Conservation (phyloP, 768 basidiomycete genomes). For the Pisolithus marmoratus region DNA sequence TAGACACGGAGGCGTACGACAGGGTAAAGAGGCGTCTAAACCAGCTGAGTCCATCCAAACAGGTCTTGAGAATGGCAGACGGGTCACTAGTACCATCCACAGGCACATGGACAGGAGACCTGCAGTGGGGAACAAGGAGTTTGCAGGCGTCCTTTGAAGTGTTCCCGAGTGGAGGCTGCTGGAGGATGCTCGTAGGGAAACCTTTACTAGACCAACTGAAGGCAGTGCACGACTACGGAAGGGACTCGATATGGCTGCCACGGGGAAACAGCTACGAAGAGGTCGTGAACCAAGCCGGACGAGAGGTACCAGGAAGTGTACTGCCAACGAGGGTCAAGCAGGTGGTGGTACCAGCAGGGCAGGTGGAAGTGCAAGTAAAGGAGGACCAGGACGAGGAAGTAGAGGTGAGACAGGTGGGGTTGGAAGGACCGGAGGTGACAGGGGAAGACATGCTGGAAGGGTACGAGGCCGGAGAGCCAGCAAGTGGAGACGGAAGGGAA, state of each 20-base stretch:
- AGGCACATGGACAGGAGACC: neutral
- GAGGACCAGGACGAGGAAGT: no score
- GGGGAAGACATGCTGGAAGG: no score
- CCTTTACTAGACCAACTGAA: conserved; percentile 11
- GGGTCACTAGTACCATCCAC: neutral
- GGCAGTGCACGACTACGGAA: conserved; percentile 11
- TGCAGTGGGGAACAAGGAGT: no score
- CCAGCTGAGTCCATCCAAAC: neutral
- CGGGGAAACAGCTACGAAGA: neutral
- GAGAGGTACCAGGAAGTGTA: no score
- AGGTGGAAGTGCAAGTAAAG: no score
- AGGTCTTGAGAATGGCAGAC: neutral
- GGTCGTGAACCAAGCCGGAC: neutral
- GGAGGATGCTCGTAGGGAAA: conserved; percentile 14
- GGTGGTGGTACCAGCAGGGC: no score
- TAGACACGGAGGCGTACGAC: conserved; percentile 4
- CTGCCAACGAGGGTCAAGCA: no score
- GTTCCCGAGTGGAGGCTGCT: conserved; percentile 13
- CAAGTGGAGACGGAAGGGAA: no score
- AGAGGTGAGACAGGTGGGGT: no score
- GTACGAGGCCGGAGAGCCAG: no score
- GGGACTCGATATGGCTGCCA: neutral
- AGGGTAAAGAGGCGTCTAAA: neutral
- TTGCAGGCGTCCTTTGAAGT: no score
- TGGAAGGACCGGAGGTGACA: no score